phyloP scores from a whole-genome alignment of 73 alveolate genomes.

The Vitrella brassicaformis region DNA sequence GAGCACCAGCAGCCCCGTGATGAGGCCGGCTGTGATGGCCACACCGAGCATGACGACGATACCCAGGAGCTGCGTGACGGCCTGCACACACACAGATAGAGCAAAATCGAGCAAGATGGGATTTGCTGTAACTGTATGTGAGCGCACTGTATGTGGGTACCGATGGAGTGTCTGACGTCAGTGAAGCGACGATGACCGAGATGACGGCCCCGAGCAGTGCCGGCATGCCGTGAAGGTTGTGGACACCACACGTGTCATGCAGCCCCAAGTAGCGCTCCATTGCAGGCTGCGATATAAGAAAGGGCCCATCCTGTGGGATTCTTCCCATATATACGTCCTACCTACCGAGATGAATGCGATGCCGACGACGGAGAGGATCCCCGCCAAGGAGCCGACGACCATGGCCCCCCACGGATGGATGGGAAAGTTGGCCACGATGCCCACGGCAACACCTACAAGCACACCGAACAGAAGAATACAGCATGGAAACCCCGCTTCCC shows the following conservation, averaged over 20 bases:
- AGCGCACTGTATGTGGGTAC: no score
- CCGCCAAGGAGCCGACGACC: constrained; percentile 49
- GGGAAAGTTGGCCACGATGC: no score
- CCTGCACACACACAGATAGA: no score
- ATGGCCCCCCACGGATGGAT: constrained; percentile 45
- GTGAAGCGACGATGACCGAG: constrained; percentile 51
- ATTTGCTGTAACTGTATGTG: no score
- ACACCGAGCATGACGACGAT: no score
- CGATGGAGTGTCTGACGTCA: no score
- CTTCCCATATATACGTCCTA: neutral
- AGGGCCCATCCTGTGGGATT: neutral
- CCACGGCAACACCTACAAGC: constrained; percentile 51
- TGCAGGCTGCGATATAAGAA: constrained; percentile 15
- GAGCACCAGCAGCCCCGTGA: no score
- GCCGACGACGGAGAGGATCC: constrained; percentile 45
- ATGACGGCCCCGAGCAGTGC: constrained; percentile 74
- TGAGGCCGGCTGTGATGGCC: no score
- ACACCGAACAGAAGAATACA: no score
- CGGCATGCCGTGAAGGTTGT: constrained; percentile 70
- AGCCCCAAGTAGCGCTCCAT: constrained; percentile 40
- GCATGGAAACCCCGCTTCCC: no score
- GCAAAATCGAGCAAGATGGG: no score
- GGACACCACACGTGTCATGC: constrained; percentile 71
- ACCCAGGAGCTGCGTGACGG: no score
- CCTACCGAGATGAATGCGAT: constrained; percentile 1